A percentile compares a stretch with the other conserved stretches of the same genome.
Evolutionary conservation across 139 green algal genomes (phyloP).

Genomic region (Zygnema circumcarinatum): DNA sequence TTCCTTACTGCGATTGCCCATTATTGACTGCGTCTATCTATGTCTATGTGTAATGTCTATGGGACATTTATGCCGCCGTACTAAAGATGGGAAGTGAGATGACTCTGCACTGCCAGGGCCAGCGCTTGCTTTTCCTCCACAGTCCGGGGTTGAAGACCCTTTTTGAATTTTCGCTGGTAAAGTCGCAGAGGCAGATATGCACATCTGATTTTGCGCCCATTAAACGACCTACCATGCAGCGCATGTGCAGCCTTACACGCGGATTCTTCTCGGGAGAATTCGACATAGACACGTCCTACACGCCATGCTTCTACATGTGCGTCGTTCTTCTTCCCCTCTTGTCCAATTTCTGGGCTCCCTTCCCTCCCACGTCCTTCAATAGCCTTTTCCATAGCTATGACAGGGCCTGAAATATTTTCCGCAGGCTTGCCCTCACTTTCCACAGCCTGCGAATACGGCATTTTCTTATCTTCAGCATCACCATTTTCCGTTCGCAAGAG

Average conservation of each 20-base stretch:
- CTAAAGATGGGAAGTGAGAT: constrained; percentile 37
- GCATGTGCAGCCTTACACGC: constrained; percentile 43
- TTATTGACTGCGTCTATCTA: too few relatives aligned
- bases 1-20: too few relatives aligned
- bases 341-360: not conserved
- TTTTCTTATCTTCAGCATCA: too few relatives aligned
- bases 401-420: not conserved
- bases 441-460: too few relatives aligned
- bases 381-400: not conserved
- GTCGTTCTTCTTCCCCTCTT: not conserved
- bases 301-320: constrained; percentile 24
- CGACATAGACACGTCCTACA: constrained; percentile 50
- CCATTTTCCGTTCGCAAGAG: constrained; percentile 11
- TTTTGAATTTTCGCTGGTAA: constrained; percentile 57
- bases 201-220: constrained; percentile 15
- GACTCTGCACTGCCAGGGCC: constrained; percentile 50
- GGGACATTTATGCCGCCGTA: too few relatives aligned
- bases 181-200: constrained; percentile 45
- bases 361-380: not conserved
- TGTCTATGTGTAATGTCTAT: too few relatives aligned
- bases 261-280: constrained; percentile 57
- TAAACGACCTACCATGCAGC: constrained; percentile 46
- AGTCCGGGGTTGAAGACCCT: constrained; percentile 40
- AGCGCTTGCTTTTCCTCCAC: constrained; percentile 59
- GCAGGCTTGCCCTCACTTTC: not conserved